phyloP scores from a whole-genome alignment of 805 yeast species.

The Wickerhamomyces bisporus region DNA sequence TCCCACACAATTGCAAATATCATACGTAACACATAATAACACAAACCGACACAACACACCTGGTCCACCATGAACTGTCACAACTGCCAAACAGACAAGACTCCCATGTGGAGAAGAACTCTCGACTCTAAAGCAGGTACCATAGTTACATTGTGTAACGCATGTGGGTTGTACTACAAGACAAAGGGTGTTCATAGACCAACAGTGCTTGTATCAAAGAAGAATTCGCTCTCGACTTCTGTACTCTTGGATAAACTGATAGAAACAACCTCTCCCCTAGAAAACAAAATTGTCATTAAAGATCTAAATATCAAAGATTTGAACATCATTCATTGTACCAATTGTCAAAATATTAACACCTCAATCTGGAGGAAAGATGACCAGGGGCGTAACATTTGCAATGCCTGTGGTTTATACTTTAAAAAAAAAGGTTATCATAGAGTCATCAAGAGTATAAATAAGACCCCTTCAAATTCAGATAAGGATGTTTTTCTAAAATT shows the following conservation, averaged over 20 bases:
- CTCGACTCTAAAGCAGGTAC: slow-evolving; percentile 65
- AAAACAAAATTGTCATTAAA: slow-evolving; percentile 4
- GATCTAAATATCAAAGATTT: slow-evolving; percentile 10
- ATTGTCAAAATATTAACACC: slow-evolving; percentile 85
- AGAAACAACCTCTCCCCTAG: background rate
- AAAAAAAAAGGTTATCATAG: slow-evolving; percentile 34
- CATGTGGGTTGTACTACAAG: slow-evolving; percentile 74
- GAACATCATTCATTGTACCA: slow-evolving; percentile 48
- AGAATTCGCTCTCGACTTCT: slow-evolving; percentile 12
- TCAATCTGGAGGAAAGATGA: slow-evolving; percentile 93
- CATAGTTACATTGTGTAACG: slow-evolving; percentile 70
- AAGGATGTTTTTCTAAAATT: slow-evolving; percentile 16
- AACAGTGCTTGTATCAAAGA: slow-evolving; percentile 44
- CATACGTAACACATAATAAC: background rate
- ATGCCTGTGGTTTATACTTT: slow-evolving; percentile 90
- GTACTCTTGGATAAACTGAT: slow-evolving; percentile 8
- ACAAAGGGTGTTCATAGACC: slow-evolving; percentile 76
- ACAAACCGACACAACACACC: background rate
- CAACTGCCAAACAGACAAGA: slow-evolving; percentile 75
- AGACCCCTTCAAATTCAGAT: background rate
- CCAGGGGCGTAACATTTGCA: slow-evolving; percentile 84
- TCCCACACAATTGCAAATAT: background rate
- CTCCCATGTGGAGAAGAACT: slow-evolving; percentile 80
- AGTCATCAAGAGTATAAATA: slow-evolving; percentile 1
- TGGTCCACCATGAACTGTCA: slow-evolving; percentile 13